phyloP scores from a whole-genome alignment of 2,329 filamentous ascomycete species.

The Epichloe hybrida region DNA sequence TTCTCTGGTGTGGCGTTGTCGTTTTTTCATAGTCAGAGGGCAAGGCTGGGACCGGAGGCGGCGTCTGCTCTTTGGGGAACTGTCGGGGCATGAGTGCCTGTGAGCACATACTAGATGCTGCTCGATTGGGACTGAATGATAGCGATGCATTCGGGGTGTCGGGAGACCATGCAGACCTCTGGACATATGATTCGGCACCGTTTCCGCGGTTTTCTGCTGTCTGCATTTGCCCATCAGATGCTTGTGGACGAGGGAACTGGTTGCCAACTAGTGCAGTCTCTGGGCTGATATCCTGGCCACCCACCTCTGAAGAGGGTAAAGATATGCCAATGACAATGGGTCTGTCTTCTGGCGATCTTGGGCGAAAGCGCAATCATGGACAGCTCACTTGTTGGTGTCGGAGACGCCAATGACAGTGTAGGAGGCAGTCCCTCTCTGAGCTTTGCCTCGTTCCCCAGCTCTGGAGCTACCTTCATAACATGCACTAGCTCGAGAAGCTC shows the following conservation, averaged over 20 bases:
- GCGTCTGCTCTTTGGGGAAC: constrained; percentile 25
- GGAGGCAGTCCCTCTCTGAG: constrained; percentile 1
- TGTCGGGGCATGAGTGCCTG: constrained; percentile 29
- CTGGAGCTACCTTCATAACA: constrained; percentile 10
- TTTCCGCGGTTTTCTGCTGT: neutral
- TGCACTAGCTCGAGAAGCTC: constrained; percentile 11
- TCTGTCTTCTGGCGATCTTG: constrained; percentile 52
- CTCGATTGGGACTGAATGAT: constrained; percentile 27
- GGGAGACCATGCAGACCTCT: constrained; percentile 45
- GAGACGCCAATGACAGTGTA: constrained; percentile 2
- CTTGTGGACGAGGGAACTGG: constrained; percentile 10
- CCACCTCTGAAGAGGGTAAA: constrained; percentile 34
- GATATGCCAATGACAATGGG: constrained; percentile 62
- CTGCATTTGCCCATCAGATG: neutral
- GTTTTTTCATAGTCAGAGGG: constrained; percentile 29
- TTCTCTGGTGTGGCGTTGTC: constrained; percentile 18
- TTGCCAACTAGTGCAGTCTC: constrained; percentile 32
- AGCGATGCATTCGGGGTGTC: constrained; percentile 41
- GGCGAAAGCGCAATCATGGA: neutral
- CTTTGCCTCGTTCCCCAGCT: constrained; percentile 6
- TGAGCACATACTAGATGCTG: constrained; percentile 49
- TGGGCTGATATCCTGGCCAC: constrained; percentile 28
- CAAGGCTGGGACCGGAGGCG: constrained; percentile 49
- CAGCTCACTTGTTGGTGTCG: neutral
- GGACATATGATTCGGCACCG: neutral